Percentiles rank a stretch among this genome's conserved stretches.
Evolutionary conservation across 2,329 filamentous ascomycete genomes (phyloP).

Genomic region (Fulvia fulva): DNA sequence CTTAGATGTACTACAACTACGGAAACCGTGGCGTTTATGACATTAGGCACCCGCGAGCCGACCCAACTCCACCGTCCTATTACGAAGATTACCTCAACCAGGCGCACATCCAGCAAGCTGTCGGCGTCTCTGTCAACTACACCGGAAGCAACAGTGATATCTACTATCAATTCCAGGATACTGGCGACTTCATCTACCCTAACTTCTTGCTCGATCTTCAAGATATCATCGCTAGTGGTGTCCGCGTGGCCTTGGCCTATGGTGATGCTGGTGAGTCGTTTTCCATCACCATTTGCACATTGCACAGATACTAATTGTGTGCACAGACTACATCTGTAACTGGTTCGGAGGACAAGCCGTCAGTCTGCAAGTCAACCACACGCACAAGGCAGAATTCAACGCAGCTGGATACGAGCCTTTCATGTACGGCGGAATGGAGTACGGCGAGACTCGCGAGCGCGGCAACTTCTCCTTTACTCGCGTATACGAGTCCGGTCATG

Average conservation of each 20-base stretch:
- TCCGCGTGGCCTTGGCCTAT: conserved; percentile 41
- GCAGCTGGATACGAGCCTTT: conserved; percentile 27
- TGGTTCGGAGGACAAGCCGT: conserved; percentile 40
- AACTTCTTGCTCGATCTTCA: conserved; percentile 48
- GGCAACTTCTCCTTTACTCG: conserved; percentile 30
- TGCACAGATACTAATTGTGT: neutral
- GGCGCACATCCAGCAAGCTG: conserved; percentile 51
- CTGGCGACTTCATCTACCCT: conserved; percentile 54
- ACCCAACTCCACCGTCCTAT: conserved; percentile 38
- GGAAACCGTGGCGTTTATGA: conserved; percentile 55
- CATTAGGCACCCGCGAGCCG: conserved; percentile 48
- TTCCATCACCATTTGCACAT: neutral
- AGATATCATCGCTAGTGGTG: conserved; percentile 39
- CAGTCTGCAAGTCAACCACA: conserved; percentile 36
- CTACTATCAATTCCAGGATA: conserved; percentile 49
- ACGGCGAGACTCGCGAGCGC: conserved; percentile 37
- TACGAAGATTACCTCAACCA: conserved; percentile 55
- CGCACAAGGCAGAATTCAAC: conserved; percentile 30
- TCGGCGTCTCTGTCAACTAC: conserved; percentile 59
- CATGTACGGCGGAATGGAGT: conserved; percentile 33
- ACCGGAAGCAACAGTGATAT: conserved; percentile 41
- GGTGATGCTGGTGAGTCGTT: conserved; percentile 17
- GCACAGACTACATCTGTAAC: conserved; percentile 38
- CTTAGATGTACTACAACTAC: conserved; percentile 45
- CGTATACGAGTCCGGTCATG: conserved; percentile 39